Base-by-base conservation (phyloP, 441 rosid species). In the Brassica hybrid region DNA sequence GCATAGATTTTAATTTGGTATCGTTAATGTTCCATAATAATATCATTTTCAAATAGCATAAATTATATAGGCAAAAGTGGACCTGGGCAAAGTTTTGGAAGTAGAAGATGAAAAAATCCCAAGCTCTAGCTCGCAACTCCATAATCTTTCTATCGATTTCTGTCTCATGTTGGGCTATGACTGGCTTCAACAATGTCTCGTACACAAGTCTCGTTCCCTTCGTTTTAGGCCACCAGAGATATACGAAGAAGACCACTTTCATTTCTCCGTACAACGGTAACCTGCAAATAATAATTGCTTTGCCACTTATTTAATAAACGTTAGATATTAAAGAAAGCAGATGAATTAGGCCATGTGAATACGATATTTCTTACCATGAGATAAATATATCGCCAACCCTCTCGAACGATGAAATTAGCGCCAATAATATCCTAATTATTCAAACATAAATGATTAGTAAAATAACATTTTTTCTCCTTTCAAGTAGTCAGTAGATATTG, bases 161-260 rank as follows among this genome's bases (percentile, higher is more conserved):
- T 27, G 88, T 82, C 82, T 91, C 94, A 50, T 91, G 88, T 62
- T 69, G 80, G 16, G 87, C 67, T 16, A 91, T 78, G 13, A 71
- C 79, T 54, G 98, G 98, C 71, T 84, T 82, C 74, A 94, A 71
- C 76, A 91, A 10, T 10, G 77, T 34, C 7, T 85, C 85, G 73
- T 89, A 94, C 12, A 94, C 81, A 72, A 78, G 85, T 25, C 73
- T 76, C 5, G 94, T 90, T 80, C 99, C 99, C 98, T 94, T 86
- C 12, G 88, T 85, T 76, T 82, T 80, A 0, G 85, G 82, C 52
- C 78, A 81, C 98, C 98, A 93, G 3, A 93, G 76, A 83, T 88
- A 93, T 83, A 93, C 83, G 56, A 89, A 76, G 67, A 91, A 81
- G 17, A 85, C 92, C 52, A 93, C 86, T 82, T 93, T 93, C 74